Base-by-base conservation (phyloP, 2,329 filamentous ascomycete genomes). In the Leptosphaerulina australis region DNA sequence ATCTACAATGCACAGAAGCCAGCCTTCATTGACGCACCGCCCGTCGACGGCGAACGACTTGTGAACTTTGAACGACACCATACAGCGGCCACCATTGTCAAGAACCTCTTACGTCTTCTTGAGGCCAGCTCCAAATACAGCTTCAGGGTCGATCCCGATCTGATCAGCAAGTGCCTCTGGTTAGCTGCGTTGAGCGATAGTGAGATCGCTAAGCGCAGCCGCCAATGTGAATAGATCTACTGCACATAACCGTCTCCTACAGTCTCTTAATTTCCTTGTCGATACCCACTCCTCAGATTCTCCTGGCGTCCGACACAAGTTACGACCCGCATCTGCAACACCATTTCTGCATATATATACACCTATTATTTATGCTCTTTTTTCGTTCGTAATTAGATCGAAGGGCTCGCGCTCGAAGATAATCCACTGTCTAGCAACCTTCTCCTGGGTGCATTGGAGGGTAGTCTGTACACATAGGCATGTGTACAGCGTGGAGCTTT, bases 41-140 rank as follows among this genome's bases (percentile, higher is more conserved):
- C 84, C 22, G 63, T 70, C 12, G 63, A 60, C 21, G 67, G 83
- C 4, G 82, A 88, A 53, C 85, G 86, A 11, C 77, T 94, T 34
- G 83, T 94, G 62, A 94, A 94, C 71, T 94, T 94, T 74, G 89
- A 93, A 75, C 82, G 88, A 50, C 91, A 88, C 62, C 87, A 90
- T 53, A 87, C 84, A 24, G 86, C 87, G 20, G 90, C 90, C 3
- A 81, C 82, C 1, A 87, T 92, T 29, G 86, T 93, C 58, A 94
- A 94, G 78, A 90, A 88, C 38, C 76, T 94, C 29, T 76, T 93
- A 30, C 81, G 90, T 17, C 77, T 94, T n/a, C 78, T 94, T 8
- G 90, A 94, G 72, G 87, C 88, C 1, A 92, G 88, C 68, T 84
- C 86, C 17, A 81, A 84, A 47, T 94, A 93, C 69, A 75, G 77